phyloP scores from a whole-genome alignment of 1,284 basidiomycete genomes.

The Tremellales sp. region DNA sequence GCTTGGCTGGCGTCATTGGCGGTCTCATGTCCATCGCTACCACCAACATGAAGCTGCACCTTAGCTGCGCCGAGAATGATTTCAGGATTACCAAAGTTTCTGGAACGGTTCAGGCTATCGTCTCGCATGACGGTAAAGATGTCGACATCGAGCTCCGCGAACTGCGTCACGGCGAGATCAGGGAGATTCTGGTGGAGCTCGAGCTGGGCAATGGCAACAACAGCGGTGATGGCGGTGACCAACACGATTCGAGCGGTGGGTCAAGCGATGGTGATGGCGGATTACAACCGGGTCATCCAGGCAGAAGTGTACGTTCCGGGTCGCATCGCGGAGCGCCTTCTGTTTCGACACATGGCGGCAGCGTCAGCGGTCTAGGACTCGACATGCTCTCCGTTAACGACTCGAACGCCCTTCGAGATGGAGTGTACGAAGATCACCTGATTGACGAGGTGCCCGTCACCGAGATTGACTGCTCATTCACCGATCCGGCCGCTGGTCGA shows the following conservation, averaged over 20 bases:
- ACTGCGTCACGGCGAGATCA: conserved; percentile 81
- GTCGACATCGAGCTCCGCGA: conserved; percentile 95
- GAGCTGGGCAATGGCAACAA: conserved; percentile 60
- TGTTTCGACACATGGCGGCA: conserved; percentile 11
- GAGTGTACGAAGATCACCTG: conserved; percentile 80
- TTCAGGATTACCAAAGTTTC: conserved; percentile 89
- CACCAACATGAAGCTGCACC: conserved; percentile 83
- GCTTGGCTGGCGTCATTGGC: conserved; percentile 84
- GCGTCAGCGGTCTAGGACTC: conserved; percentile 68
- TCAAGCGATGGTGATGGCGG: conserved; percentile 11
- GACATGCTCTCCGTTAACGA: conserved; percentile 84
- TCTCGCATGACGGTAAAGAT: conserved; percentile 81
- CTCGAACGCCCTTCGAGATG: conserved; percentile 82
- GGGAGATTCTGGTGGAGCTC: conserved; percentile 90
- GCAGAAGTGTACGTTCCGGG: not conserved
- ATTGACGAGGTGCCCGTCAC: conserved; percentile 90
- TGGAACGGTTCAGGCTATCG: conserved; percentile 74
- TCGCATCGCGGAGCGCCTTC: conserved; percentile 10
- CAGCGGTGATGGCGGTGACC: not conserved
- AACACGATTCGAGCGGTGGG: conserved; percentile 9
- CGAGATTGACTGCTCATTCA: conserved; percentile 87
- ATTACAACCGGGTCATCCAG: not conserved
- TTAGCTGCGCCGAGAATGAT: conserved; percentile 57
- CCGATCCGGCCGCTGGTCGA: conserved; percentile 75
- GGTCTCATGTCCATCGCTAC: conserved; percentile 90